Evolutionary conservation across 2,329 filamentous ascomycete species (phyloP).

Genomic region (Alternaria tenuissima): DNA sequence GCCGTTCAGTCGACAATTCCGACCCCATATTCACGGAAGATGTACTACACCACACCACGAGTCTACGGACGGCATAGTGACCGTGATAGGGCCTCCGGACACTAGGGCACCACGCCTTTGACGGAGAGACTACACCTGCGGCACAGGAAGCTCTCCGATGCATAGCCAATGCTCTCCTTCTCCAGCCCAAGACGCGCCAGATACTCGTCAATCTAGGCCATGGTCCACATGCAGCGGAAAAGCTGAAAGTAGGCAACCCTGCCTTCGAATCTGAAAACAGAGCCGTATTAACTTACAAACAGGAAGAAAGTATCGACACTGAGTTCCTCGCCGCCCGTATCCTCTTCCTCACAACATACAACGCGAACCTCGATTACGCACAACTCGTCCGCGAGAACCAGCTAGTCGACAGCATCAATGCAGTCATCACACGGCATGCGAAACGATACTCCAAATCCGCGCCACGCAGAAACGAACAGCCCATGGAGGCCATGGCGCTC

Average conservation of each 20-base stretch:
- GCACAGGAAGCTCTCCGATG: constrained; percentile 81
- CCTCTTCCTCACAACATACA: constrained; percentile 81
- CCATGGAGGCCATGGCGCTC: constrained; percentile 81
- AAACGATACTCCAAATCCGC: constrained; percentile 52
- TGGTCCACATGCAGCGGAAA: constrained; percentile 71
- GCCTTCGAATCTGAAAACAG: neutral
- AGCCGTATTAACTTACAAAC: constrained; percentile 11
- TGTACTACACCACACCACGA: constrained; percentile 55
- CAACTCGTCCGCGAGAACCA: constrained; percentile 71
- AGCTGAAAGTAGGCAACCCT: constrained; percentile 63
- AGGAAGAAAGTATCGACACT: constrained; percentile 77
- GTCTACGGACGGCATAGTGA: constrained; percentile 14
- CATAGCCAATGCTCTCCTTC: constrained; percentile 82
- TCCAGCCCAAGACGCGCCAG: constrained; percentile 73
- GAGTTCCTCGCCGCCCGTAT: constrained; percentile 86
- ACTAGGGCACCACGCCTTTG: constrained; percentile 76
- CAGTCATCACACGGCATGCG: constrained; percentile 73
- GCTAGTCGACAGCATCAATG: constrained; percentile 72
- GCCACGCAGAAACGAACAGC: constrained; percentile 50
- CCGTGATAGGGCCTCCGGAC: constrained; percentile 73
- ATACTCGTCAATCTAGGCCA: constrained; percentile 76
- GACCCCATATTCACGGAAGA: constrained; percentile 85
- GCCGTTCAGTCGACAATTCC: constrained; percentile 74
- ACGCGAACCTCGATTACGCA: constrained; percentile 71
- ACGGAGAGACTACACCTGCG: constrained; percentile 64